Evolutionary conservation across 2,329 filamentous ascomycete genomes (phyloP).

Genomic region (Septoria petroselini): DNA sequence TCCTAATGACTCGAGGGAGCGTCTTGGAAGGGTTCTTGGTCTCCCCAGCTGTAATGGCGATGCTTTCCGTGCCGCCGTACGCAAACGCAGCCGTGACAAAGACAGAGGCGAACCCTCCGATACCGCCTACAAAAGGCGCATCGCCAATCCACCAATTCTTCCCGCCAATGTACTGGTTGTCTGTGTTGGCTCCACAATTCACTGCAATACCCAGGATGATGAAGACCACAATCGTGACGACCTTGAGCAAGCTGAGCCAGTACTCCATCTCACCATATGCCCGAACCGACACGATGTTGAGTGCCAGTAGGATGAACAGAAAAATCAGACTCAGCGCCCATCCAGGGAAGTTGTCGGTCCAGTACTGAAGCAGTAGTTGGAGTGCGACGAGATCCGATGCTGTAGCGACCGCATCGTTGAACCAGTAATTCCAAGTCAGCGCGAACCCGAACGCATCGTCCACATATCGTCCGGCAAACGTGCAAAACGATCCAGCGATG

Average conservation of each 20-base stretch:
- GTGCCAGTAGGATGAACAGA: slow-evolving; percentile 53
- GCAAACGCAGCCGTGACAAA: slow-evolving; percentile 63
- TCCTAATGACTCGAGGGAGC: slow-evolving; percentile 61
- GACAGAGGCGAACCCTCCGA: slow-evolving; percentile 64
- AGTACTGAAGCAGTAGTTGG: slow-evolving; percentile 59
- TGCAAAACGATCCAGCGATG: slow-evolving; percentile 68
- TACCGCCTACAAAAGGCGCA: slow-evolving; percentile 63
- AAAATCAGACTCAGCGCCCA: slow-evolving; percentile 63
- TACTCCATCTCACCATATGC: slow-evolving; percentile 55
- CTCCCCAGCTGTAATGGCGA: slow-evolving; percentile 65
- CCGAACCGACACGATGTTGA: slow-evolving; percentile 54
- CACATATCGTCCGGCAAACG: slow-evolving; percentile 62
- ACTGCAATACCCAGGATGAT: slow-evolving; percentile 62
- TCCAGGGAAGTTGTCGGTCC: slow-evolving; percentile 61
- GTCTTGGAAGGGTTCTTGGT: slow-evolving; percentile 59
- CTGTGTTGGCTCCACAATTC: slow-evolving; percentile 60
- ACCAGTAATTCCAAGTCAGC: slow-evolving; percentile 62
- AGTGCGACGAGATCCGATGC: slow-evolving; percentile 60
- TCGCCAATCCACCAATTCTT: slow-evolving; percentile 58
- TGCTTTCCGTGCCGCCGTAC: slow-evolving; percentile 53
- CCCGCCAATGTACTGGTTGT: slow-evolving; percentile 70
- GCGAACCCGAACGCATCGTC: slow-evolving; percentile 74
- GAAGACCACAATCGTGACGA: slow-evolving; percentile 55
- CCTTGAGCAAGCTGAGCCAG: slow-evolving; percentile 56
- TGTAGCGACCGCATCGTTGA: slow-evolving; percentile 61